Percentiles rank a stretch among this genome's conserved stretches.
These are phyloP conservation scores for Piedraia hortae DNA, from an alignment of 2,329 filamentous ascomycete species.

Conservation along the genomic window DNA sequence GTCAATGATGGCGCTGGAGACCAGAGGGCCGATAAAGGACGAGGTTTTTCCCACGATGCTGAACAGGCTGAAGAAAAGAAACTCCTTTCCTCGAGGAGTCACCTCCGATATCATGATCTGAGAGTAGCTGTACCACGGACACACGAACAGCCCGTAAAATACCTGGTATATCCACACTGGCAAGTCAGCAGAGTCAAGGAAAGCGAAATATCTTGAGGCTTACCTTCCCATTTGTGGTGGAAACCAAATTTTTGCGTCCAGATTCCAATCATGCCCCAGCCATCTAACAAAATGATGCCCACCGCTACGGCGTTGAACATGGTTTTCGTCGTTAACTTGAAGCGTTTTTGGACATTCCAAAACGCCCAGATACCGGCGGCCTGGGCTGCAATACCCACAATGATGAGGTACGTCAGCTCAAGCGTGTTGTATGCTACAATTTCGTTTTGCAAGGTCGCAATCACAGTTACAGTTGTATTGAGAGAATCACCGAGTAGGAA, in stretches of 20 bases:
- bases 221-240: conserved; percentile 24
- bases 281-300: conserved; percentile 31
- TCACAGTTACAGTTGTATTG: conserved; percentile 42
- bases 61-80: conserved; percentile 42
- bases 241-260: conserved; percentile 25
- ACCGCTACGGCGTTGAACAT: conserved; percentile 41
- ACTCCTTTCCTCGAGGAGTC: conserved; percentile 38
- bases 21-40: conserved; percentile 38
- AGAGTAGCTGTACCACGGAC: conserved; percentile 42
- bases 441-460: conserved; percentile 35
- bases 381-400: conserved; percentile 37
- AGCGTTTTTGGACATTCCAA: conserved; percentile 30
- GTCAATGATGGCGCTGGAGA: conserved; percentile 43
- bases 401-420: conserved; percentile 35
- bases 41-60: conserved; percentile 41
- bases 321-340: conserved; percentile 31
- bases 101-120: conserved; percentile 47
- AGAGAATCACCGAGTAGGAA: conserved; percentile 42
- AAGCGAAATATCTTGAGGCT: conserved; percentile 1
- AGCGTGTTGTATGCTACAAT: conserved; percentile 38
- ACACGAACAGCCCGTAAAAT: conserved; percentile 38
- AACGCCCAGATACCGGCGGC: conserved; percentile 33
- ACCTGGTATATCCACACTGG: conserved; percentile 13
- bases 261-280: conserved; percentile 31
- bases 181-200: background rate